Evolutionary conservation across 352 stramenopile species (phyloP), one percentile per base, ranked within the genome.

Genomic region (Globisporangium abappressorium): DNA sequence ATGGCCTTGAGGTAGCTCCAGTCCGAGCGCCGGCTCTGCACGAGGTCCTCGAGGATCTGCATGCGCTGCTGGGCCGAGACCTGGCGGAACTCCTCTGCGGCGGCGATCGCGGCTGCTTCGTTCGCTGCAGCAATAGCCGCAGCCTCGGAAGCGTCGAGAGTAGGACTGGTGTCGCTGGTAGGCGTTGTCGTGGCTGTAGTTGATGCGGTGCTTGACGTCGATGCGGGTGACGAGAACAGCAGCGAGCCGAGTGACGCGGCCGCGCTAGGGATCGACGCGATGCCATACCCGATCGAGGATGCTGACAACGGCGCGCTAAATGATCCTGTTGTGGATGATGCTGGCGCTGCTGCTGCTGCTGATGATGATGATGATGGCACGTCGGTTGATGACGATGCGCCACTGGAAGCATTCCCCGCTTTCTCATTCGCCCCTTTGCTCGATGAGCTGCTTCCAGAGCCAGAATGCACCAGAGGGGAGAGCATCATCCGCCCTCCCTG

Each of bases 1-100:
- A 95, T 92, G 22, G 78, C 74, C 66, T 92, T 92, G 38, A 95
- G 64, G 71, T 95, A 95, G 53, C 70, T 90, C 80, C 83, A 92
- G 76, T 95, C 87, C 14, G 79, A 81, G 26, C 85, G 84, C 15
- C 87, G 81, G 33, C 82, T 72, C 76, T 90, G 79, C 51, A 93
- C 82, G 14, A 95, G 77, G 24, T 92, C 80, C 59, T 92, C 87
- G 38, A 95, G 62, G 41, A 91, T 78, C 57, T 80, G 78, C 78
- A 90, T 85, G 34, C 82, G 74, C 70, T 95, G 87, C 68, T 93
- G 82, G 0, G 76, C 69, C 54, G 82, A 82, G 46, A 89, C 78
- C 51, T 88, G 79, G 33, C 71, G 75, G 24, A 84, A 76, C 41
- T 82, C 72, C 54, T 74, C 76, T 14, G 80, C 71, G 24, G 75